Evolutionary conservation across 495 filamentous ascomycete species (phyloP), one percentile per base, ranked within the genome.

Genomic region (Chlorociboria aeruginascens): DNA sequence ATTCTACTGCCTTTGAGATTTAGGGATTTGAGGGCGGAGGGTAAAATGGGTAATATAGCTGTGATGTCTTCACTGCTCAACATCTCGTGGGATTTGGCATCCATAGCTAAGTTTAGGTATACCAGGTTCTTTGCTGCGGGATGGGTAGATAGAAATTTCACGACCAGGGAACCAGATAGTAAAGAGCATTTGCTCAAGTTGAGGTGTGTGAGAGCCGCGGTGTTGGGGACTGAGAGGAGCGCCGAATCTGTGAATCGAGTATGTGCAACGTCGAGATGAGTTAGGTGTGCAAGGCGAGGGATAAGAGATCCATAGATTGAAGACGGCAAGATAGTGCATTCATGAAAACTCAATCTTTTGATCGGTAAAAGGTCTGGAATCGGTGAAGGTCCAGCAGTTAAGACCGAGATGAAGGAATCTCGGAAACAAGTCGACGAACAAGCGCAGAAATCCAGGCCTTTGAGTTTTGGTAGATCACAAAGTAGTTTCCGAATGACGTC

Each of bases 1-100:
- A 92, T 81, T 59, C 78, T 79, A 49, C 77, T 78, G 25, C 87
- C 87, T 34, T 81, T 86, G 28, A 94, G 63, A 61, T 85, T 90
- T 43, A 94, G 69, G 29, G 82, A 87, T 20, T 75, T 75, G 29
- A 94, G 75, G 13, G 79, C 79, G 20, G 65, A 49, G 0, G 87
- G 86, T 10, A 94, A 73, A 20, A 73, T 59, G 3, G 82, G 79
- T 6, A 94, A 73, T 3, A 93, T 69, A 40, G 69, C 70, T 33
- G 74, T 71, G 17, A 92, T 61, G 46, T 89, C 76, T 2, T 77
- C 66, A 33, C 74, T 74, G 40, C 77, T 77, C 30, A 94, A 66
- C 8, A 89, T 69, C 51, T 86, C 77, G 63, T 83, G 81, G 46
- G 78, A 83, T 12, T 84, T 76, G 2, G 78, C 77, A 52, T 92